These are phyloP conservation scores for Kodamaea arcana DNA, from an alignment of 1,139 yeast genomes.

Conservation along the genomic window DNA sequence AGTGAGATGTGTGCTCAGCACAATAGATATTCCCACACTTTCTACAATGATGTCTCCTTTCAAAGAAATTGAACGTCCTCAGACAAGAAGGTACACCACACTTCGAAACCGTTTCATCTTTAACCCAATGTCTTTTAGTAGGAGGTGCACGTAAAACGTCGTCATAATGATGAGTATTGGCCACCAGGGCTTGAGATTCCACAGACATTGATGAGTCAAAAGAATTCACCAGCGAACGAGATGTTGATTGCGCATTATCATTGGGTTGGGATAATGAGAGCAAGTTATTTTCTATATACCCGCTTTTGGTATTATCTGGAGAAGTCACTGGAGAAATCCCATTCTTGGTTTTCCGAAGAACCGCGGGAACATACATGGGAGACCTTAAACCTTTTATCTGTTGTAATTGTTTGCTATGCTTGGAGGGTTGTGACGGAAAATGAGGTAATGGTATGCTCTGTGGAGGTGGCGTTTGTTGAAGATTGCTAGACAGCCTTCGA, in stretches of 20 bases:
- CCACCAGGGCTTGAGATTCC: conserved; percentile 23
- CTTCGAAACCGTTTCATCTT: conserved; percentile 57
- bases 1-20: conserved; percentile 58
- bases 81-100: conserved; percentile 63
- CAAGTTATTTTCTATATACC: conserved; percentile 8
- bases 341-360: conserved; percentile 49
- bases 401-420: conserved; percentile 29
- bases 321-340: conserved; percentile 9
- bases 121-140: conserved; percentile 72
- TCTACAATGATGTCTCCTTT: conserved; percentile 90
- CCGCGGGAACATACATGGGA: conserved; percentile 90
- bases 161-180: conserved; percentile 21
- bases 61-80: conserved; percentile 65
- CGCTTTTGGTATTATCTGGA: not conserved
- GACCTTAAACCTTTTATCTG: conserved; percentile 72
- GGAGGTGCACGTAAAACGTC: conserved; percentile 44
- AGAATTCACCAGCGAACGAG: conserved; percentile 32
- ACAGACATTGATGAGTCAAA: conserved; percentile 32
- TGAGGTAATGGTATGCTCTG: conserved; percentile 3
- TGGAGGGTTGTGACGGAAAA: conserved; percentile 5
- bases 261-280: conserved; percentile 7
- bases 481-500: conserved; percentile 12
- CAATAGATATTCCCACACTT: conserved; percentile 92
- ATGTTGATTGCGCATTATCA: conserved; percentile 12
- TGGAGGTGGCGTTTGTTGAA: conserved; percentile 8